phyloP scores from a whole-genome alignment of 208 protist genomes.

The Strigomonas culicis region DNA sequence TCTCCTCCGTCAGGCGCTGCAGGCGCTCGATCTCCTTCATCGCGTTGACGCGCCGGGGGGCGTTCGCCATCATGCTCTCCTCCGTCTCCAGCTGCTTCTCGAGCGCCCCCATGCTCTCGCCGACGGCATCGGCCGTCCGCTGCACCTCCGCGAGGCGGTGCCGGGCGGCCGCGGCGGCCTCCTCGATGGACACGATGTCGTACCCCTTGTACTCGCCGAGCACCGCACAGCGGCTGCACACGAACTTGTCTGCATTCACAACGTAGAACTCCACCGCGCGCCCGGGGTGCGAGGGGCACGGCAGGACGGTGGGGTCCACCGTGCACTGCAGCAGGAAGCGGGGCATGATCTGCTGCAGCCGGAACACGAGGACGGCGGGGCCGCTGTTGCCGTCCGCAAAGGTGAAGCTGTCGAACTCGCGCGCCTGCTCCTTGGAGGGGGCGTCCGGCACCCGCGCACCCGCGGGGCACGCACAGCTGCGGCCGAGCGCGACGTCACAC shows the following conservation, averaged over 20 bases:
- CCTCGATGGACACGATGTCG: conserved; percentile 52
- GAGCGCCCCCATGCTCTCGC: conserved; percentile 38
- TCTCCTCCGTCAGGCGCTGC: conserved; percentile 59
- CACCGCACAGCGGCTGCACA: conserved; percentile 71
- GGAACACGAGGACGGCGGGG: conserved; percentile 43
- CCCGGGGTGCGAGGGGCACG: conserved; percentile 58
- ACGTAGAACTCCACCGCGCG: conserved; percentile 76
- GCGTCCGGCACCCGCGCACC: conserved; percentile 12
- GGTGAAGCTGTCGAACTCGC: conserved; percentile 49
- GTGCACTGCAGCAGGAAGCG: conserved; percentile 54
- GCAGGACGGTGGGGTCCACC: conserved; percentile 46
- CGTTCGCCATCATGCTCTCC: conserved; percentile 31
- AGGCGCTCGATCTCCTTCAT: conserved; percentile 50
- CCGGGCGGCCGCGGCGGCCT: conserved; percentile 55
- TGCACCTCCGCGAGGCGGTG: conserved; percentile 38
- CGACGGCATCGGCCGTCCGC: conserved; percentile 30
- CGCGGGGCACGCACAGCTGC: conserved; percentile 21
- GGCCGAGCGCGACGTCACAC: conserved; percentile 68
- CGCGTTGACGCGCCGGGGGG: conserved; percentile 42
- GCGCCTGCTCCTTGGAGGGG: background rate
- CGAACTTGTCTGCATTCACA: conserved; percentile 42
- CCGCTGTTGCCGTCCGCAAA: conserved; percentile 38
- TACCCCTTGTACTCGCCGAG: conserved; percentile 46
- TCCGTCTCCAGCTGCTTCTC: conserved; percentile 38
- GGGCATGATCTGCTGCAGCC: conserved; percentile 54